Conservation (phyloP, 768 basidiomycete species). For the Tulasnella sp. region DNA sequence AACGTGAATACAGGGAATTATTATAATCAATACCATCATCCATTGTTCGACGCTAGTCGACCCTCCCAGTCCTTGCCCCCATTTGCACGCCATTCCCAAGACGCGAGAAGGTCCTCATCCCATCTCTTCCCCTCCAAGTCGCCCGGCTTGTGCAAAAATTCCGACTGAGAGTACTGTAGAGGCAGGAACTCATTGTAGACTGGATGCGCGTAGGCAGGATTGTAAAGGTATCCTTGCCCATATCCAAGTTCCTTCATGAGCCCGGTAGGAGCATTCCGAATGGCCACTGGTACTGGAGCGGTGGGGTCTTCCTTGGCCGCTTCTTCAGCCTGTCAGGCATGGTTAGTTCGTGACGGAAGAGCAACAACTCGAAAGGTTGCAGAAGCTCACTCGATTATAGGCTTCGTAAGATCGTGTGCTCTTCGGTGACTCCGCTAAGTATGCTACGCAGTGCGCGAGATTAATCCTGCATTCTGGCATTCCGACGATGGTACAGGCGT, state of each 20-base stretch:
- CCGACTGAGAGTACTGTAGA: constrained; percentile 32
- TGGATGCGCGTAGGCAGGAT: constrained; percentile 55
- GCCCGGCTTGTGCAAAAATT: constrained; percentile 35
- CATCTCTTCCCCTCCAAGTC: constrained; percentile 40
- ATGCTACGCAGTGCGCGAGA: constrained; percentile 63
- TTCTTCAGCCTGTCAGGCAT: constrained; percentile 37
- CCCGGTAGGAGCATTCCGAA: constrained; percentile 67
- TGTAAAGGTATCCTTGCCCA: constrained; percentile 50
- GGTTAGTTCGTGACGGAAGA: background rate
- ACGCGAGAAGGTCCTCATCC: constrained; percentile 46
- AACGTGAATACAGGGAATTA: too few relatives aligned
- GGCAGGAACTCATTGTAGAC: constrained; percentile 56
- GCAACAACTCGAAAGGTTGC: background rate
- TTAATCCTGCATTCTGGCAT: constrained; percentile 77
- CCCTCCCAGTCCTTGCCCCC: constrained; percentile 40
- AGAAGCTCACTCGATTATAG: constrained; percentile 38
- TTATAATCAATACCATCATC: too few relatives aligned
- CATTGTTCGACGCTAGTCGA: constrained; percentile 1
- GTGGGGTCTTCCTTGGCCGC: constrained; percentile 44
- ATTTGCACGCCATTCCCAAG: constrained; percentile 47
- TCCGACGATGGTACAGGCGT: constrained; percentile 58
- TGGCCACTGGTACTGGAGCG: constrained; percentile 52
- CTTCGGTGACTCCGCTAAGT: constrained; percentile 75
- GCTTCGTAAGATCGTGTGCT: constrained; percentile 70
- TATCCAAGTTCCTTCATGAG: constrained; percentile 63